Base-by-base conservation (phyloP, 768 basidiomycete species). In the Cyathus striatus region DNA sequence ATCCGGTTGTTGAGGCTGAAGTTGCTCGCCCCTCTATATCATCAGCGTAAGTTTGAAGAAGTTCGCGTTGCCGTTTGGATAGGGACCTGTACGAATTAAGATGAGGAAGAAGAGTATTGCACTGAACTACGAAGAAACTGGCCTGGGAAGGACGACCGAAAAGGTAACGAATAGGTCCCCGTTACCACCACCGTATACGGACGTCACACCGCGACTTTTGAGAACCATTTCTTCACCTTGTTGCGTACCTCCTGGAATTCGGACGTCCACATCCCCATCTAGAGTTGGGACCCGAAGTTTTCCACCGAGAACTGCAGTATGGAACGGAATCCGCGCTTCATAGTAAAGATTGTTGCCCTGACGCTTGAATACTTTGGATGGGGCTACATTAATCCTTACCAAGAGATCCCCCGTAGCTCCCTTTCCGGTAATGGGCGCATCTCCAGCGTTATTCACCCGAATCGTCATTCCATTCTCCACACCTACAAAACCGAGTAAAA, bases 181-280 rank as follows among this genome's bases (percentile, higher is more conserved):
- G 48, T 75, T 81, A 49, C 75, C 76, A 32, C 74, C 66, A 40
- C 69, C 63, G 56, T 75, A 73, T 5, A 86, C 71, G 18, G 79
- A 71, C 35, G 77, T 60, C 10, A 97, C 81, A 23, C 96, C 96
- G 41, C 89, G 80, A 30, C 83, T 83, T 66, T 86, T 88, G 55
- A 99, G 66, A 17, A 96, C 89, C 81, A 95, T 94, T 62, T 98
- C 93, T 68, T 97, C 92, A 14, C 94, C 94, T 58, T 86, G 92
- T 64, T 98, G 96, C 2, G 95, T 97, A 35, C 96, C 95, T 17
- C 75, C 73, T 43, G 93, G 90, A 32, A 99, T 79, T 50, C 88
- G 85, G 33, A 98, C 90, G 45, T 97, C 93, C 1, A 97, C 92
- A 35, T 96, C 90, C 20, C 94, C 91, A 48, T 98, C 94, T 16